These are phyloP conservation scores for Linnemannia elongata DNA, from an alignment of 192 early-diverging fungal genomes.

Conservation along the genomic window DNA sequence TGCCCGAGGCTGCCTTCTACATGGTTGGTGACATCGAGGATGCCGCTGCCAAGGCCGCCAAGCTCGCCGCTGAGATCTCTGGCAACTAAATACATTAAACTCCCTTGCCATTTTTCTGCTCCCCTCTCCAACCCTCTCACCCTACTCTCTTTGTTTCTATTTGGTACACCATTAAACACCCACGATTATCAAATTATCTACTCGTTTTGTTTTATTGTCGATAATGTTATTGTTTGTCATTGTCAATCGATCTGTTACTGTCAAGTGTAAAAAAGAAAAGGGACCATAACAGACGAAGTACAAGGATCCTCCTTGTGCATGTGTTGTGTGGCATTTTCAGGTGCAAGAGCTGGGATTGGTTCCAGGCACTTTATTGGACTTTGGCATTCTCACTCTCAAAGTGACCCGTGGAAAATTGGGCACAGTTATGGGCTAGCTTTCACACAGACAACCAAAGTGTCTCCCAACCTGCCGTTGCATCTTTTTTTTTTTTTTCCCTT, in stretches of 20 bases:
- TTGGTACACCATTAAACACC: conserved; percentile 22
- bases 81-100: conserved; percentile 48
- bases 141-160: conserved; percentile 19
- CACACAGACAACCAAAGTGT: neutral
- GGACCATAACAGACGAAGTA: too few species aligned
- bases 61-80: conserved; percentile 56
- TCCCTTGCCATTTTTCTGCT: neutral
- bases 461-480: neutral
- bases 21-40: conserved; percentile 98
- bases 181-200: neutral
- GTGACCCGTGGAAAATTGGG: too few species aligned
- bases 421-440: neutral
- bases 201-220: neutral
- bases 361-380: too few species aligned
- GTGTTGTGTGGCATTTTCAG: too few species aligned
- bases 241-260: neutral
- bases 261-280: too few species aligned
- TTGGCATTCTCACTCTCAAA: too few species aligned
- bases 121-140: conserved; percentile 9
- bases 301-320: too few species aligned
- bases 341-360: too few species aligned
- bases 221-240: neutral
- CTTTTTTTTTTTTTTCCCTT: neutral
- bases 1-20: conserved; percentile 98
- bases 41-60: conserved; percentile 89